Conservation (phyloP, 768 basidiomycete genomes). For the Termitomyces sp. region DNA sequence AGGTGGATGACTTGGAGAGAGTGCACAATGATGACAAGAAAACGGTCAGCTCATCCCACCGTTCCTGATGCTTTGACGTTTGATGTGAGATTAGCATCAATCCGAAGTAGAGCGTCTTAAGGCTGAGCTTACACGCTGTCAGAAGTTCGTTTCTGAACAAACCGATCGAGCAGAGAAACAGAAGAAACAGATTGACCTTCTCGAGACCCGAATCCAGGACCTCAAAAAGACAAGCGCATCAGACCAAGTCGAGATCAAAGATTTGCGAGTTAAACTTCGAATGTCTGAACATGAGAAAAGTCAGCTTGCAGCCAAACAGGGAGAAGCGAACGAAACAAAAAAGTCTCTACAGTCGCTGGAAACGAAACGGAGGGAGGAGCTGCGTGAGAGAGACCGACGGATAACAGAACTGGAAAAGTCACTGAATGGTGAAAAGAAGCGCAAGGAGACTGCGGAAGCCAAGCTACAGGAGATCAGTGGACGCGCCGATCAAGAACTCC, state of each 20-base stretch:
- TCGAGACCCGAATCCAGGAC: slow-evolving; percentile 58
- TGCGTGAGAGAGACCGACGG: slow-evolving; percentile 45
- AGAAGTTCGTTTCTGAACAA: slow-evolving; percentile 44
- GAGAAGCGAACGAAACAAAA: slow-evolving; percentile 45
- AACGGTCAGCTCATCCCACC: slow-evolving; percentile 34
- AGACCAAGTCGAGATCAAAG: slow-evolving; percentile 62
- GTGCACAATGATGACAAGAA: slow-evolving; percentile 65
- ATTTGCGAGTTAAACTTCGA: slow-evolving; percentile 53
- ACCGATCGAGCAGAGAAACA: slow-evolving; percentile 52
- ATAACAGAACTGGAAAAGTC: slow-evolving; percentile 54
- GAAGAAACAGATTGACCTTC: slow-evolving; percentile 53
- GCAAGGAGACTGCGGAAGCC: slow-evolving; percentile 41
- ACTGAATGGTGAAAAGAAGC: slow-evolving; percentile 43
- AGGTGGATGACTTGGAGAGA: slow-evolving; percentile 59
- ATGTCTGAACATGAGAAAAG: slow-evolving; percentile 51
- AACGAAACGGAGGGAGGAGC: slow-evolving; percentile 47
- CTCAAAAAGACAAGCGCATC: slow-evolving; percentile 41
- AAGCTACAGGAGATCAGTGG: slow-evolving; percentile 36
- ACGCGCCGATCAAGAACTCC: slow-evolving; percentile 35
- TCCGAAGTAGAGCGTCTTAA: slow-evolving; percentile 55
- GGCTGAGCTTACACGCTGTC: slow-evolving; percentile 45
- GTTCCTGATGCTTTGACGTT: neutral
- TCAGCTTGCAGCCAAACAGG: slow-evolving; percentile 46
- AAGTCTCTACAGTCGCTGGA: slow-evolving; percentile 46
- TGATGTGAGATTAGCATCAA: slow-evolving; percentile 41